Conservation (phyloP, 495 filamentous ascomycete species). For the Penicillium arizonense region DNA sequence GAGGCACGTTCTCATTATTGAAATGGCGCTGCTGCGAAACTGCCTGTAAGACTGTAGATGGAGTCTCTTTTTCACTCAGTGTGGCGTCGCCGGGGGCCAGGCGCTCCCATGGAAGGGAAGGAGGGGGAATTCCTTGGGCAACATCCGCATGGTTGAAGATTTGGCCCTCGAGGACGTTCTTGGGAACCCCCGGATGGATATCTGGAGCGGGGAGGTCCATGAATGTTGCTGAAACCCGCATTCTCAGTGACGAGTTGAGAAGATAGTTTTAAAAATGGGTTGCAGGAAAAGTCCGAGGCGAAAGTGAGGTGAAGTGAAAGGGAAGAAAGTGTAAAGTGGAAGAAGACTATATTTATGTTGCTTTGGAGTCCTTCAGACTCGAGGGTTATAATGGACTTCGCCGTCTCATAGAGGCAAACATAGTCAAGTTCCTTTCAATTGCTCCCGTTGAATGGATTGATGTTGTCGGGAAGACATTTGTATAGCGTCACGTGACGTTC, state of each 20-base stretch:
- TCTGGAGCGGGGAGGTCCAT: neutral
- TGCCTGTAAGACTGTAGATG: neutral
- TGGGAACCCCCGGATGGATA: neutral
- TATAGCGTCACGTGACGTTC: slow-evolving; percentile 2
- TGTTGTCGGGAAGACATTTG: slow-evolving; percentile 3
- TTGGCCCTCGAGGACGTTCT: neutral
- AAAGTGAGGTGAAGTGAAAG: no score
- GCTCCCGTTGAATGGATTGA: neutral
- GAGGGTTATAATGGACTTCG: no score
- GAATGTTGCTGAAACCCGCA: neutral
- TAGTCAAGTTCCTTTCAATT: neutral
- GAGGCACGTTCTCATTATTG: no score
- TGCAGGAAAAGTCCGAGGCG: no score
- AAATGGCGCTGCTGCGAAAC: neutral
- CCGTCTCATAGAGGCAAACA: neutral
- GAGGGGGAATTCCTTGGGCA: neutral
- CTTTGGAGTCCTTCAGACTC: no score
- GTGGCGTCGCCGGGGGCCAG: no score
- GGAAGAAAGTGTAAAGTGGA: no score
- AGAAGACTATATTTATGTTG: no score
- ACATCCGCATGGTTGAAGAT: neutral
- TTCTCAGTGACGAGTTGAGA: neutral
- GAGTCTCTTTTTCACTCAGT: no score
- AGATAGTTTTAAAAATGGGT: no score
- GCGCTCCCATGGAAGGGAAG: neutral